Percentiles rank a stretch among this genome's conserved stretches.
Evolutionary conservation across 1,139 yeast species (phyloP).

Genomic region (Kodamaea alishanica): DNA sequence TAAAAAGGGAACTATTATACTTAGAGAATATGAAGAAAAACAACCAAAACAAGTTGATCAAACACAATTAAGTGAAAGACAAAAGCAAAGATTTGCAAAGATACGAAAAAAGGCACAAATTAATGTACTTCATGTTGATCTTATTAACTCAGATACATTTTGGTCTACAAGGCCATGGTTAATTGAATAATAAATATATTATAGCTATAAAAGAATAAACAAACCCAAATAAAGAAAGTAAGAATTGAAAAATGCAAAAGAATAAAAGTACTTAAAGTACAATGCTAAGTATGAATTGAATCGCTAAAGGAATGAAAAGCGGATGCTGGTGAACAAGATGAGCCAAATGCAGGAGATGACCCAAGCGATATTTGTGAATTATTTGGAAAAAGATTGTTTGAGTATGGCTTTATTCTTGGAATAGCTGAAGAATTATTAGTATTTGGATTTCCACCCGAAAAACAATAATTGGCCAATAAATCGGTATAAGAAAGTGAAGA

Average conservation of each 20-base stretch:
- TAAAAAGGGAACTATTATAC: conserved; percentile 78
- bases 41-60: conserved; percentile 11
- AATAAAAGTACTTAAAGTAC: conserved; percentile 1
- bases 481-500: conserved; percentile 30
- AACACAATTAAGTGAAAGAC: conserved; percentile 36
- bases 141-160: conserved; percentile 50
- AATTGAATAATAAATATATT: conserved; percentile 5
- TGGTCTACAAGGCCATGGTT: conserved; percentile 49
- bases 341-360: conserved; percentile 6
- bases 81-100: conserved; percentile 48
- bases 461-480: conserved; percentile 32
- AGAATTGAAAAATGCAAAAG: conserved; percentile 9
- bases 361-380: no score
- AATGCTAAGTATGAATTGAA: conserved; percentile 25
- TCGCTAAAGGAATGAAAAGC: conserved; percentile 34
- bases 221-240: conserved; percentile 1
- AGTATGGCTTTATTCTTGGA: conserved; percentile 1
- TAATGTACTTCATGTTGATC: conserved; percentile 48
- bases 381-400: no score
- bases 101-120: conserved; percentile 48
- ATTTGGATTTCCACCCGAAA: conserved; percentile 24
- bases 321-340: conserved; percentile 23
- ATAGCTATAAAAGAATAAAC: conserved; percentile 1
- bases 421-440: conserved; percentile 6
- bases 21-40: conserved; percentile 43